Conservation (phyloP, 768 basidiomycete species). For the Leccinum truebloodii region DNA sequence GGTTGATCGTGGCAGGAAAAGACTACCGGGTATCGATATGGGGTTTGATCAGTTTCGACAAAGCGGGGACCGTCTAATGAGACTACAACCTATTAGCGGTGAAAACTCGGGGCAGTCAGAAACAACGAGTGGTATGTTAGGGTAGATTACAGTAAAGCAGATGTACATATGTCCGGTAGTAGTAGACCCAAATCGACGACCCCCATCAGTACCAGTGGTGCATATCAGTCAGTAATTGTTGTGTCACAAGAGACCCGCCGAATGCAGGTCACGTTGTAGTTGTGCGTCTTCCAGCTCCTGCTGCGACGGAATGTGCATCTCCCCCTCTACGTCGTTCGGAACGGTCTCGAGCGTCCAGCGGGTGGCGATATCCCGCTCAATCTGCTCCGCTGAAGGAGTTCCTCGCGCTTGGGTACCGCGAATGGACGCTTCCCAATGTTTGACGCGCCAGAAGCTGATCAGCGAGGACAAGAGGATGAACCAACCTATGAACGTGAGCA, state of each 20-base stretch:
- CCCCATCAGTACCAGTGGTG: not conserved
- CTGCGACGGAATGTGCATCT: constrained; percentile 26
- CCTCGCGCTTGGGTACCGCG: constrained; percentile 32
- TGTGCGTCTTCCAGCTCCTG: constrained; percentile 44
- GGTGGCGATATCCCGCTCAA: constrained; percentile 52
- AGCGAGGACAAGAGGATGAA: constrained; percentile 85
- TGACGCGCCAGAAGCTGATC: constrained; percentile 81
- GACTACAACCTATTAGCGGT: not conserved
- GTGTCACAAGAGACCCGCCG: constrained; percentile 53
- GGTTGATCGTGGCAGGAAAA: constrained; percentile 67
- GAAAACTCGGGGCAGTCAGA: not conserved
- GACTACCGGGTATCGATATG: constrained; percentile 75
- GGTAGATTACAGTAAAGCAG: constrained; percentile 18
- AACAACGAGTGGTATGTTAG: constrained; percentile 7
- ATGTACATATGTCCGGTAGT: constrained; percentile 3
- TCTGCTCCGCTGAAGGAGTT: constrained; percentile 38
- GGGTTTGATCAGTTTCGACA: constrained; percentile 52
- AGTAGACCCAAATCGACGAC: not conserved
- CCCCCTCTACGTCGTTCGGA: constrained; percentile 35
- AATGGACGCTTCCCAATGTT: constrained; percentile 79
- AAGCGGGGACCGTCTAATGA: not conserved
- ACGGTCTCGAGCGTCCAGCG: constrained; percentile 52
- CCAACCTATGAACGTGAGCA: constrained; percentile 61
- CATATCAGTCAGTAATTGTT: constrained; percentile 5
- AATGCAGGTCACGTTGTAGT: constrained; percentile 49